Evolutionary conservation across 352 stramenopile genomes (phyloP), one percentile per base, ranked within the genome.

Genomic region (Phytopythium oedochilum): DNA sequence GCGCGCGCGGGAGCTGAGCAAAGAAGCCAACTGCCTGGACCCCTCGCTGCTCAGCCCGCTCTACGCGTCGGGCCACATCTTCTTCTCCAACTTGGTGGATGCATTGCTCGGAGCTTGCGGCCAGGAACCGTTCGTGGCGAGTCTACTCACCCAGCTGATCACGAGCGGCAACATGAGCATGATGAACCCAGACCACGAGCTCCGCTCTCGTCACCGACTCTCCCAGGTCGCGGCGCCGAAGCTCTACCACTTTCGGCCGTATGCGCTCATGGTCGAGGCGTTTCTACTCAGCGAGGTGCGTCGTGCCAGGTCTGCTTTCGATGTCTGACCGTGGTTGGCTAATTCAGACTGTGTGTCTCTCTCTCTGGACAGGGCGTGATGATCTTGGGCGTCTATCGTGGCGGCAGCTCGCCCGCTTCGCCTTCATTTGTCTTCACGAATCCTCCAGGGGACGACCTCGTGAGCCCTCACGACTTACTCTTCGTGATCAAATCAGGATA

Each of bases 41-140:
- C 67, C 73, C 5, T 72, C 70, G 0, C 74, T 89, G 28, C 78
- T 85, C 55, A 79, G 60, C 8, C 70, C 76, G 7, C 51, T 88
- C 2, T 89, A 86, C 43, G 68, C 77, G 18, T 79, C 75, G 1
- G 79, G 82, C 0, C 73, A 88, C 53, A 77, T 92, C 43, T 86
- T 76, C 56, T 88, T 90, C 32, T 79, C 79, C 2, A 89, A 92
- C 48, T 65, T 86, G 32, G 72, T 88, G 62, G 79, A 92, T 51
- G 72, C 82, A 18, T 55, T 92, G 20, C 69, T 90, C 25, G 79
- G 78, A 0, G 76, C 69, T 4, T 81, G 74, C 14, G 84, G 76
- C 2, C 75, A 85, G 39, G 70, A 88, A 42, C 56, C 73, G 32
- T 71, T 76, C 8, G 60, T 88, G 17, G 86, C 89, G 36, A 80